Evolutionary conservation across 208 protist genomes (phyloP).

Genomic region (Leishmania aethiopica): DNA sequence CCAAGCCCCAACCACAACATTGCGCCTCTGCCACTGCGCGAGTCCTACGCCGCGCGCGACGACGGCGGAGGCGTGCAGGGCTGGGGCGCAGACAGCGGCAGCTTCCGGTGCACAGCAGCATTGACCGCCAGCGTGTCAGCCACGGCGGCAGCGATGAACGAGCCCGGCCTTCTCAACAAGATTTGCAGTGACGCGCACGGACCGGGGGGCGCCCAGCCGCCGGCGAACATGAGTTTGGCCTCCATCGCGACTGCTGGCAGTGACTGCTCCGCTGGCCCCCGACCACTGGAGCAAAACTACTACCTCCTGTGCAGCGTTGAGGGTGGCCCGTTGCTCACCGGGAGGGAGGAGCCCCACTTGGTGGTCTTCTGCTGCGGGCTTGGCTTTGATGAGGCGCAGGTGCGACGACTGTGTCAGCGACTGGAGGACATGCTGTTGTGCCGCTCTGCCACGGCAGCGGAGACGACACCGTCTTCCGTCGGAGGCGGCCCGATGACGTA

Average conservation of each 20-base stretch:
- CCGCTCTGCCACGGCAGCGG: conserved; percentile 5
- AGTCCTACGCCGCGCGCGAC: conserved; percentile 1
- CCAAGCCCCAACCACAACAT: conserved; percentile 9
- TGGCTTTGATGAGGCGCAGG: conserved; percentile 49
- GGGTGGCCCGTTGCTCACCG: conserved; percentile 31
- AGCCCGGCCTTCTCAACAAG: conserved; percentile 7
- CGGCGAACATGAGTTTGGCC: conserved; percentile 5
- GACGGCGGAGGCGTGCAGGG: conserved; percentile 1
- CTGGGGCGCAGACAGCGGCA: conserved; percentile 3
- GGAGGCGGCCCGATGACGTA: neutral
- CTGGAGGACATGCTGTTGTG: conserved; percentile 54
- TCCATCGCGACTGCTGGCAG: conserved; percentile 27
- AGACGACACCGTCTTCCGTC: conserved; percentile 8
- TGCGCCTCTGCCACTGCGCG: conserved; percentile 19
- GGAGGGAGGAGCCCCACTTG: conserved; percentile 44
- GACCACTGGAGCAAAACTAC: conserved; percentile 36
- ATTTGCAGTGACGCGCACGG: neutral
- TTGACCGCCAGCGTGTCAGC: neutral
- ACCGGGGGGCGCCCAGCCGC: neutral
- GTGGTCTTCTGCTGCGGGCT: conserved; percentile 67
- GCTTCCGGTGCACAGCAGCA: neutral
- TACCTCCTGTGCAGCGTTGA: conserved; percentile 40
- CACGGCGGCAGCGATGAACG: conserved; percentile 13
- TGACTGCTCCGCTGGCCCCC: conserved; percentile 7
- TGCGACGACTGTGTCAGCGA: conserved; percentile 44